Percentiles rank a stretch among this genome's conserved stretches.
Evolutionary conservation across 352 stramenopile genomes (phyloP).

Genomic region (Globisporangium nodosum): DNA sequence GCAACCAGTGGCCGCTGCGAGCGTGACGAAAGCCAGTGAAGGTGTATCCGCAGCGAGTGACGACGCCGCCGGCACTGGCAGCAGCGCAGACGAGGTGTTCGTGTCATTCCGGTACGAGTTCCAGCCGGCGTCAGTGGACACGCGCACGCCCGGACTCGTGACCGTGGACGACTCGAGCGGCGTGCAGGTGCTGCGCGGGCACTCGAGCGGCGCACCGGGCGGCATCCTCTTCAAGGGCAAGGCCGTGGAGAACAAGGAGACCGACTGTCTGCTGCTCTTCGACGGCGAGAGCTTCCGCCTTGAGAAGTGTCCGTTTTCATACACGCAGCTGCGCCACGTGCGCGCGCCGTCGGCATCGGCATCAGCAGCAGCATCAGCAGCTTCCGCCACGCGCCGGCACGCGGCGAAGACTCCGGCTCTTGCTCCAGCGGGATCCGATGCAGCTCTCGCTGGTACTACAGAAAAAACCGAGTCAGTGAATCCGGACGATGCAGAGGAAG

Average conservation of each 20-base stretch:
- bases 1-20: not conserved
- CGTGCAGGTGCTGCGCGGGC: conserved; percentile 63
- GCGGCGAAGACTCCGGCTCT: not conserved
- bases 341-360: conserved; percentile 24
- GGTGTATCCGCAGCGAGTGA: not conserved
- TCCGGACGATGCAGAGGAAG: no score
- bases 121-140: conserved; percentile 74
- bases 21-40: not conserved
- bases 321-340: conserved; percentile 71
- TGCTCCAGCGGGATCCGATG: not conserved
- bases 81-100: conserved; percentile 23
- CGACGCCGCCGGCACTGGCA: not conserved
- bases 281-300: conserved; percentile 60
- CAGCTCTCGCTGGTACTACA: not conserved
- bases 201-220: conserved; percentile 38
- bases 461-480: not conserved
- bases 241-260: conserved; percentile 69
- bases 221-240: conserved; percentile 82
- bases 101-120: conserved; percentile 81
- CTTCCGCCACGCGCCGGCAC: not conserved
- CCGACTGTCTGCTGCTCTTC: conserved; percentile 79
- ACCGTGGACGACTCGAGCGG: conserved; percentile 49
- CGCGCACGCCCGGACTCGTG: conserved; percentile 54
- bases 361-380: not conserved
- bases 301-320: conserved; percentile 62